phyloP scores from a whole-genome alignment of 257 asterid genomes.

The Solanum virginianum region DNA sequence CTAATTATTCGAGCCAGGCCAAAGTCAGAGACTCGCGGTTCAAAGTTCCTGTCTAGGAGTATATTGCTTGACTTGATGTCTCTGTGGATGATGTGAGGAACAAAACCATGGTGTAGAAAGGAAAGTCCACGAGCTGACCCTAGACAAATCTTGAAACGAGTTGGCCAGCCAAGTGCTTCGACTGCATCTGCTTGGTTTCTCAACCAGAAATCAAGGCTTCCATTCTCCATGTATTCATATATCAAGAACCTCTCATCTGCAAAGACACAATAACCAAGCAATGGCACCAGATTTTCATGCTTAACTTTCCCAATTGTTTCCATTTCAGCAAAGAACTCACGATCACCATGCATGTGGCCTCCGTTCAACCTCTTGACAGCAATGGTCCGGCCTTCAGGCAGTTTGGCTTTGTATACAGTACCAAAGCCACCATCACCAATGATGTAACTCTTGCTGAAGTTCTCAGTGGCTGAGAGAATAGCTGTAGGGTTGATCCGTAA shows the following conservation, averaged over 20 bases:
- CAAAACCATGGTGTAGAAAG: conserved; percentile 68
- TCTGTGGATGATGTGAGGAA: conserved; percentile 74
- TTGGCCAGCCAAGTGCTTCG: conserved; percentile 44
- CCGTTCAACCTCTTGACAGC: conserved; percentile 70
- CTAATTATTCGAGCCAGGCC: conserved; percentile 79
- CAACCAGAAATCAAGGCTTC: conserved; percentile 69
- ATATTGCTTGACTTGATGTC: conserved; percentile 80
- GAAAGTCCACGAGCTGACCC: conserved; percentile 67
- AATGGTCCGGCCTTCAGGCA: conserved; percentile 31
- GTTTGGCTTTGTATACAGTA: conserved; percentile 48
- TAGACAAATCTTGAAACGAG: conserved; percentile 54
- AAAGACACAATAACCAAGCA: conserved; percentile 58
- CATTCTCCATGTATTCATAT: conserved; percentile 78
- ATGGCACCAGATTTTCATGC: conserved; percentile 50
- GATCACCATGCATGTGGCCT: conserved; percentile 48
- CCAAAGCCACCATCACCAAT: conserved; percentile 82
- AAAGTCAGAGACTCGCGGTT: conserved; percentile 63
- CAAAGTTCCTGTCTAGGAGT: conserved; percentile 38
- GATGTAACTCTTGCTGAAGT: conserved; percentile 52
- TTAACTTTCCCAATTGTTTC: conserved; percentile 76
- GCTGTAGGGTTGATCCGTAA: conserved; percentile 45
- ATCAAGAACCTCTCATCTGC: conserved; percentile 59
- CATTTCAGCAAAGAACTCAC: conserved; percentile 74
- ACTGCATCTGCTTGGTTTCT: conserved; percentile 29
- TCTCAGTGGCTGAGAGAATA: conserved; percentile 55